A percentile compares a stretch with the other conserved stretches of the same genome.
Evolutionary conservation across 140 eudicot genomes (phyloP).

Genomic region (Bidens hawaiensis): DNA sequence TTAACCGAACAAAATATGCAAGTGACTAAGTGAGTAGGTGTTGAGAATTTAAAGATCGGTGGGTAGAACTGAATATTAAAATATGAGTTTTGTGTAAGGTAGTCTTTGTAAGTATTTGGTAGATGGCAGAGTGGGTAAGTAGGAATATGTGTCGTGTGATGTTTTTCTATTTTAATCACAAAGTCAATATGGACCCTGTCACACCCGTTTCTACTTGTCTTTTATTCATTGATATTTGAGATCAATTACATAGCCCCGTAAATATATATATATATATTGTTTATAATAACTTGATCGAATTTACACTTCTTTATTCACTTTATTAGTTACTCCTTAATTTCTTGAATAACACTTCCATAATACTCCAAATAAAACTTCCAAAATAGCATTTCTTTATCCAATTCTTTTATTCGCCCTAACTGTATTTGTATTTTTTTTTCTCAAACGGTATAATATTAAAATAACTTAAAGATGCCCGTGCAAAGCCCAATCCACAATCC

Average conservation of each 20-base stretch:
- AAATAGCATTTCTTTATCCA: too few species aligned
- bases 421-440: too few species aligned
- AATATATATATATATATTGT: neutral
- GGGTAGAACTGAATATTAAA: neutral
- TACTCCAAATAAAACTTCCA: neutral
- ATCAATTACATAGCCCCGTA: neutral
- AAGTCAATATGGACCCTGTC: constrained; percentile 34
- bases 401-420: too few species aligned
- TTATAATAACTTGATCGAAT: neutral
- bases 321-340: neutral
- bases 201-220: constrained; percentile 21
- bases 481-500: too few species aligned
- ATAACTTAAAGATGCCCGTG: too few species aligned
- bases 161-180: constrained; percentile 21
- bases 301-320: neutral
- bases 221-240: constrained; percentile 14
- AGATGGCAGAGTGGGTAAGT: constrained; percentile 35
- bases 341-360: neutral
- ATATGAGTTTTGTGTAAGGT: constrained; percentile 7
- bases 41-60: constrained; percentile 14
- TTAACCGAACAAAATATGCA: neutral
- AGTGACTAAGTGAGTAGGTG: neutral
- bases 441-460: too few species aligned
- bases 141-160: constrained; percentile 34
- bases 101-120: constrained; percentile 19